Base-by-base conservation (phyloP, 108 stramenopile species). In the Nitzschia sp. region DNA sequence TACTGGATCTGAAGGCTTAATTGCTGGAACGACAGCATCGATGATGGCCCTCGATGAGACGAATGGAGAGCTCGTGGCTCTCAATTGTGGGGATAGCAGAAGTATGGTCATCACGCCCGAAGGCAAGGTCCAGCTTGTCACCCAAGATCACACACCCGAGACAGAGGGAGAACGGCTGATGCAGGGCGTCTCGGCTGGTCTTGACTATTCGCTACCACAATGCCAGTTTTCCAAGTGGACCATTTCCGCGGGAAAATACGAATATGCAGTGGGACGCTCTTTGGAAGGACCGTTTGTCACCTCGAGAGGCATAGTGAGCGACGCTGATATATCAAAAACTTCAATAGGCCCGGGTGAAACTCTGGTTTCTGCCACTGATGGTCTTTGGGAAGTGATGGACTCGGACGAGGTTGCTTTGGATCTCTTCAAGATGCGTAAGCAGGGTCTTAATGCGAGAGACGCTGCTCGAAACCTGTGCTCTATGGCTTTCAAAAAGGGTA, bases 51-150 rank as follows among this genome's bases (percentile, higher is more conserved):
- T 89, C 8, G 80, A 83, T 31, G 71, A 78, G 45, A 72, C 77
- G 0, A 69, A 44, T n/a, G 83, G 87, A 15, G 72, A 86, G 27
- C n/a, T 90, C 38, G 64, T 78, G 15, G 59, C 89, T 28, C 55
- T 90, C 27, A 90, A 93, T 57, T 93, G 92, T 63, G 92, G 92
- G 9, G 92, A 93, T 45, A 88, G 87, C 4, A 68, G 92, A 48
- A 80, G 84, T 27, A 34, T 93, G 17, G 64, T 88, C 0, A 32
- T 90, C 22, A 77, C 81, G 19, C 28, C 2, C 2, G 62, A 70
- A 0, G 71, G 73, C 21, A 68, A 72, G n/a, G 73, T 88, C n/a
- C 45, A 66, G 2, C 89, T 89, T 64, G 70, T 54, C 17, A 88
- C 92, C 1, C 38, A 73, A 17, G 92, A 93, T 58, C 92, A 93